Base-by-base conservation (phyloP, 331 rosid species). In the Malus hybrid region DNA sequence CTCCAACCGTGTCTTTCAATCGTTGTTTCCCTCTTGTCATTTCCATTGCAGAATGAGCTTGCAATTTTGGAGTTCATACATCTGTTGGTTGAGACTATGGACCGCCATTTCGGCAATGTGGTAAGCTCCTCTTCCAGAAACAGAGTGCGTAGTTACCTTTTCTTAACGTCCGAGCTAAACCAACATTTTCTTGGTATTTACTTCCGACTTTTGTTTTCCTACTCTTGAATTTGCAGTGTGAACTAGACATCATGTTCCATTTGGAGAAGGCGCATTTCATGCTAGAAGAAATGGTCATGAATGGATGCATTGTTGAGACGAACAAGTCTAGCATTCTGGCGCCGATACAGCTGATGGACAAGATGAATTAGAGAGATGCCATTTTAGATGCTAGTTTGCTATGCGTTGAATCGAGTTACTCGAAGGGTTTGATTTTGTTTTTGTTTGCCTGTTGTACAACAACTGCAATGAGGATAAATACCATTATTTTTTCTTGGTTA, bases 281-380 rank as follows among this genome's bases (percentile, higher is more conserved):
- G 97, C 84, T 95, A 83, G 99, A 95, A 85, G 97, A 92, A 80
- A 92, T 95, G 98, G 98, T 95, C 78, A 90, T 95, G 98, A 95
- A 92, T 75, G 98, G 97, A 29, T 92, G 96, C 74, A 50, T 92
- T 50, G 91, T 90, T 76, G 96, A 95, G 87, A 92, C 93, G 16
- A 92, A 91, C 89, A 92, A 92, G 90, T 31, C 90, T 63, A 90
- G 87, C 84, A 90, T 93, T 82, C 78, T 93, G 82, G 81, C 96
- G 39, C 98, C 97, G 34, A 93, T 93, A 68, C 97, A 91, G 78
- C 91, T 93, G 84, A 93, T 91, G 93, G 98, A 93, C 74, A 91
- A 93, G 83, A 24, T 89, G 22, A 88, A 87, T 27, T 90, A 79
- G 88, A 80, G 18, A 50, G 24, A 48, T 29, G 68, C 57, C 12